These are phyloP conservation scores for Dillenia suffruticosa DNA, from an alignment of 164 flowering plant species.

Conservation along the genomic window DNA sequence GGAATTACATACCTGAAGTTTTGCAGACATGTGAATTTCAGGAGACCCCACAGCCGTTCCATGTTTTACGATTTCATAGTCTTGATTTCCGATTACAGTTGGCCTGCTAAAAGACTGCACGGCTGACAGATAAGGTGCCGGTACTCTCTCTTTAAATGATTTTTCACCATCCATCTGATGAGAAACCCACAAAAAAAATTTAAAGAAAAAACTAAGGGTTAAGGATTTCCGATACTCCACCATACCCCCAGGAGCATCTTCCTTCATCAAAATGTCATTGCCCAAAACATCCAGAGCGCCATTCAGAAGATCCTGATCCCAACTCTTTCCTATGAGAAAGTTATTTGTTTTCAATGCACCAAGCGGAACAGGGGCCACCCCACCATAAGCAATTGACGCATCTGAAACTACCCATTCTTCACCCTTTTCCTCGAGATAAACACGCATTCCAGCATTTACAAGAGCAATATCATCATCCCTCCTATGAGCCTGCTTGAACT, in stretches of 20 bases:
- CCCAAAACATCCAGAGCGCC: constrained; percentile 52
- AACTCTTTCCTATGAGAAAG: constrained; percentile 62
- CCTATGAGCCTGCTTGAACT: constrained; percentile 96
- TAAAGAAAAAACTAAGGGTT: constrained; percentile 84
- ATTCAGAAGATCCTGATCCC: constrained; percentile 58
- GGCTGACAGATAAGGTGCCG: constrained; percentile 66
- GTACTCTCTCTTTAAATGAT: constrained; percentile 28
- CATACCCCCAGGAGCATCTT: constrained; percentile 98
- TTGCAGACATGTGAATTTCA: constrained; percentile 82
- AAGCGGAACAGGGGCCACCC: constrained; percentile 82
- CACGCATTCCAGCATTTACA: constrained; percentile 97
- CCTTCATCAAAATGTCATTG: constrained; percentile 59
- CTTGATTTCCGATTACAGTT: constrained; percentile 56
- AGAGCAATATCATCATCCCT: constrained; percentile 98
- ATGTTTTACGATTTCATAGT: constrained; percentile 65
- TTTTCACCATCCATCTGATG: constrained; percentile 48
- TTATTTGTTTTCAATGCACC: constrained; percentile 51
- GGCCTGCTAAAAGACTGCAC: constrained; percentile 49
- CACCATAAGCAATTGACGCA: constrained; percentile 90
- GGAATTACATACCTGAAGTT: constrained; percentile 59
- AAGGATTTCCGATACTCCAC: constrained; percentile 93
- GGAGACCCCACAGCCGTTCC: constrained; percentile 92
- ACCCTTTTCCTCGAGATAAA: constrained; percentile 50
- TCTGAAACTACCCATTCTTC: constrained; percentile 61
- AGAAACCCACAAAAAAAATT: constrained; percentile 83